Conservation (phyloP, 768 basidiomycete species). For the Boletus speciosus region DNA sequence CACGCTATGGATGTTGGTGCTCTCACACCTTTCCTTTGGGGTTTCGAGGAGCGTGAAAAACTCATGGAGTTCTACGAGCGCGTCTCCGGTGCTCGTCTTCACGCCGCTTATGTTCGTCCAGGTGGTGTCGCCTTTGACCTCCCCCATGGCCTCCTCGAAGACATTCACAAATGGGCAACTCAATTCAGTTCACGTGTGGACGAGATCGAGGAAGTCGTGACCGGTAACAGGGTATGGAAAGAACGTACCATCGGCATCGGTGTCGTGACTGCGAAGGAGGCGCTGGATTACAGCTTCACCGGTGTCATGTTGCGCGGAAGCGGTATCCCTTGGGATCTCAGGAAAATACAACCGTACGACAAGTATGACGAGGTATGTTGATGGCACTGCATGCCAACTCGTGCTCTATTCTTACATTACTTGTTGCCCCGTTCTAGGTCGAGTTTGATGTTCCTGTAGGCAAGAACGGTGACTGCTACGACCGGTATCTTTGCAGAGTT, state of each 20-base stretch:
- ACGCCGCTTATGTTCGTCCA: conserved; percentile 96
- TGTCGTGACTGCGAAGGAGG: conserved; percentile 86
- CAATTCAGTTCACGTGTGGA: conserved; percentile 89
- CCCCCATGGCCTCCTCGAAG: conserved; percentile 96
- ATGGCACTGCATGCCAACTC: not conserved
- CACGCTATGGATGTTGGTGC: conserved; percentile 98
- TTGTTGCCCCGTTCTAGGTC: conserved; percentile 47
- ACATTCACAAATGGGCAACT: conserved; percentile 97
- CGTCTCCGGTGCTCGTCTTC: conserved; percentile 95
- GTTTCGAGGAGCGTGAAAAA: conserved; percentile 99
- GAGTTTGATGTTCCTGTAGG: conserved; percentile 98
- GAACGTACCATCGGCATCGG: conserved; percentile 89
- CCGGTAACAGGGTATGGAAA: conserved; percentile 98
- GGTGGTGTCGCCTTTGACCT: conserved; percentile 98
- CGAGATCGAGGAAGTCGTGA: conserved; percentile 97
- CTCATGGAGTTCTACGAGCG: conserved; percentile 99
- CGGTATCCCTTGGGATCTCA: conserved; percentile 91
- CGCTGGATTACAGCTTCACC: conserved; percentile 88
- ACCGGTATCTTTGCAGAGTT: conserved; percentile 95
- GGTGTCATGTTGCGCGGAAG: conserved; percentile 97
- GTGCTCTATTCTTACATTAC: not conserved
- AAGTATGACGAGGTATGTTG: conserved; percentile 82
- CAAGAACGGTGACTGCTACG: conserved; percentile 96
- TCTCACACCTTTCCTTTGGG: conserved; percentile 98
- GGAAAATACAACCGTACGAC: conserved; percentile 91